Base-by-base conservation (phyloP, 2,329 filamentous ascomycete genomes). In the Penicillium sp. region DNA sequence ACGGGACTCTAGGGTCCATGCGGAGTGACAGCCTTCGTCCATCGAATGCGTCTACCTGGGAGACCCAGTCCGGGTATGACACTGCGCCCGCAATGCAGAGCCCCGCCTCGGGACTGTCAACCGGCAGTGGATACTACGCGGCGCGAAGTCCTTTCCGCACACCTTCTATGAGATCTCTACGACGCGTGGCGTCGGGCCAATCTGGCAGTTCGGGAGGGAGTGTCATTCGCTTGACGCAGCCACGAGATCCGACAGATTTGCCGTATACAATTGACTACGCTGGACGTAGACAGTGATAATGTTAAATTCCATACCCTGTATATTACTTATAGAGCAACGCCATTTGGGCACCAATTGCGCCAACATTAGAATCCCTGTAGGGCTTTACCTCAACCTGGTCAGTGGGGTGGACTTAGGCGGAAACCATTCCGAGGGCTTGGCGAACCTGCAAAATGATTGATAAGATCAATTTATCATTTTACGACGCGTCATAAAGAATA, bases 151-250 rank as follows among this genome's bases (percentile, higher is more conserved):
- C 52, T 10, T 59, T 64, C 18, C 68, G 64, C 37, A 72, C 71
- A 10, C 70, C 70, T n/a, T 76, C 73, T 41, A 66, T 59, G 31
- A 67, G 58, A 35, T 74, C 74, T 25, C 56, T 77, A 23, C 65
- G 65, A 21, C 68, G 64, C 29, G 55, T 70, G 23, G 64, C 58
- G 31, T 75, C 73, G 16, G 65, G 63, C 44, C 57, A 65, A 21
- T 75, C 73, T 23, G 61, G 62, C 38, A 69, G 65, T 51, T 74
- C 71, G 5, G 68, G 58, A 29, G 71, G 68, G 13, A 76, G 73
- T 60, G 72, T 76, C n/a, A 74, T 76, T 60, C 72, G 69, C 16
- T 58, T 75, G 32, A 60, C 65, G 23, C 66, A 71, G 48, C 62
- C 67, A 9, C 62, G 58, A 34, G 62, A 60, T 50, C 63, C 63